A percentile compares a stretch with the other conserved stretches of the same genome.
phyloP scores from a whole-genome alignment of 352 stramenopile genomes.

The Pythium folliculosum region DNA sequence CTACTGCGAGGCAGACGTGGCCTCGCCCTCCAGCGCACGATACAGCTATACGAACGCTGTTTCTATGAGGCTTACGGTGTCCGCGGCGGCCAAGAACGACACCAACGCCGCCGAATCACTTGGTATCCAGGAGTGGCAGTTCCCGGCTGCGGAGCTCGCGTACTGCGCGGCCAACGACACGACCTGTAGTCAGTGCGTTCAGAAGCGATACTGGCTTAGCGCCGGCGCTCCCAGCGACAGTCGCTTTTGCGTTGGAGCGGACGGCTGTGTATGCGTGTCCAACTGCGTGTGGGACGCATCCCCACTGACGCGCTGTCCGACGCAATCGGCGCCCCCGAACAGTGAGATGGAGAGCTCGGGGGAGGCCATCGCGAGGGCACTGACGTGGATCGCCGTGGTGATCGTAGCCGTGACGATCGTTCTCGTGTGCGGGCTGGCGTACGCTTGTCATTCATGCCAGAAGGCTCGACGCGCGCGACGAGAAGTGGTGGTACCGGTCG shows the following conservation, averaged over 20 bases:
- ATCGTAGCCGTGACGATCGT: no score
- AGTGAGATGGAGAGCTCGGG: no score
- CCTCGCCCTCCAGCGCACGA: neutral
- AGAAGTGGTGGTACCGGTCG: neutral
- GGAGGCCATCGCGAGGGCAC: no score
- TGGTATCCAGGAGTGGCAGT: conserved; percentile 4
- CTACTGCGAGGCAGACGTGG: neutral
- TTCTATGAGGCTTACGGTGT: neutral
- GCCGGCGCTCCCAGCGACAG: neutral
- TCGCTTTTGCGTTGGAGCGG: conserved; percentile 15
- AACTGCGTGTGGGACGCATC: conserved; percentile 2
- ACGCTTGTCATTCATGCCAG: neutral
- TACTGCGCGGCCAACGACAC: conserved; percentile 15
- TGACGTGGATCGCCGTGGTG: no score
- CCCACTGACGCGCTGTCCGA: neutral
- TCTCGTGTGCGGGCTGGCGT: neutral
- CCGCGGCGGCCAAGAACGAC: neutral
- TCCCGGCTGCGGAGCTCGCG: neutral
- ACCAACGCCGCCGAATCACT: neutral
- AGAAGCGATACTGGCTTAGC: neutral
- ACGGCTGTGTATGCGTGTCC: conserved; percentile 13
- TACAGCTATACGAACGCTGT: neutral
- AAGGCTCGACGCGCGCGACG: neutral
- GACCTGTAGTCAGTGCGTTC: conserved; percentile 10
- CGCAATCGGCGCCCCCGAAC: neutral